Base-by-base conservation (phyloP, 345 rosid genomes). In the Ceriops tagal region DNA sequence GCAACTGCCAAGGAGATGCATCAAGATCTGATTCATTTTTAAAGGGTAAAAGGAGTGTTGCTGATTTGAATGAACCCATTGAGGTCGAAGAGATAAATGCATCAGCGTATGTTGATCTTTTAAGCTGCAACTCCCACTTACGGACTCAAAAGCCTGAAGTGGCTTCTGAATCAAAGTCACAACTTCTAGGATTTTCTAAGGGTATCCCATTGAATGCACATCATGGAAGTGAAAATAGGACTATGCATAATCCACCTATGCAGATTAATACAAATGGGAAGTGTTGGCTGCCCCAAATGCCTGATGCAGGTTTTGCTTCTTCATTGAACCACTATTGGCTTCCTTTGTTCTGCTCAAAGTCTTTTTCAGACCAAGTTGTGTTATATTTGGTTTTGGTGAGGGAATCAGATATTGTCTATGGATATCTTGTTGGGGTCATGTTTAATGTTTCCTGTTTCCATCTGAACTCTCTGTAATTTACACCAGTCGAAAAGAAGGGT, bases 61-160 rank as follows among this genome's bases (percentile, higher is more conserved):
- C 89, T 32, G 96, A 95, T 83, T 80, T 95, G 82, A 95, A 91
- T 72, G 87, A 88, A 78, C 97, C 96, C n/a, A 65, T 85, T 66
- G 83, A 66, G 69, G 68, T 76, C 66, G 92, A 87, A 63, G 90
- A 84, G 61, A 74, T 70, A 56, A 71, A 69, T 61, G 67, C 74
- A 75, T 76, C 86, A 69, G 62, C 71, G 34, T 73, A 79, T 81
- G 64, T 71, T 74, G 71, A 79, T 75, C 66, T 55, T 77, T 32
- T 74, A 32, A 71, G 68, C 47, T 66, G 59, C 58, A 62, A 63
- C 58, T 69, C 65, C 70, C 72, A 73, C 64, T 78, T 74, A 52
- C 84, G 73, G 67, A 69, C 72, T 69, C 82, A 66, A 77, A 73
- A 72, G 53, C 82, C 66, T 71, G 83, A 77, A 58, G 56, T 66